Conservation (phyloP, 2,329 filamentous ascomycete genomes). For the Chaetomium globosum region DNA sequence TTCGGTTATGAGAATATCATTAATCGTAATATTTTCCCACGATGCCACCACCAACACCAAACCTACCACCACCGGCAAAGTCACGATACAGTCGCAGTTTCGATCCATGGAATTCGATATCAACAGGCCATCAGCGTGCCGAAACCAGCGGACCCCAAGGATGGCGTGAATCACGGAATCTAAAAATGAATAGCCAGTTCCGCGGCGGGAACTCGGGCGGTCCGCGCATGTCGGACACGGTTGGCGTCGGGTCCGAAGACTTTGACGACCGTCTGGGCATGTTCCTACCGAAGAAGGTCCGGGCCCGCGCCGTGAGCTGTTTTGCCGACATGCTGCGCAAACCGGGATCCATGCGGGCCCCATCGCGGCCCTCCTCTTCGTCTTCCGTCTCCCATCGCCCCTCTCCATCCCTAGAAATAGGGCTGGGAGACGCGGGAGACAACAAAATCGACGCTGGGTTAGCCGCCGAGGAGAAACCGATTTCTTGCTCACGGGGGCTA, state of each 20-base stretch:
- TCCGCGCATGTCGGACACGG: constrained; percentile 63
- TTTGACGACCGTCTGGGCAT: constrained; percentile 51
- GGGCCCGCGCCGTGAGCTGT: constrained; percentile 47
- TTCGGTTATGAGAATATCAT: neutral
- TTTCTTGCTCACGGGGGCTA: constrained; percentile 20
- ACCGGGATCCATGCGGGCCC: constrained; percentile 48
- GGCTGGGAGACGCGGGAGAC: neutral
- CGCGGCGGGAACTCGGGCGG: constrained; percentile 59
- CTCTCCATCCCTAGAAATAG: neutral
- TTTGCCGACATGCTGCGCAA: constrained; percentile 58
- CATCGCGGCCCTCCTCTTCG: constrained; percentile 22
- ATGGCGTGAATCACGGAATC: constrained; percentile 71
- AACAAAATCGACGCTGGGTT: neutral
- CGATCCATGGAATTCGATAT: constrained; percentile 72
- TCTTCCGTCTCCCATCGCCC: neutral
- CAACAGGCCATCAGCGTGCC: constrained; percentile 77
- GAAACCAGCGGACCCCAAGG: constrained; percentile 66
- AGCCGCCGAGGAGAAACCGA: constrained; percentile 19
- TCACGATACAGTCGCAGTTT: constrained; percentile 53
- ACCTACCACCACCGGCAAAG: constrained; percentile 41
- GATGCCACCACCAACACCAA: constrained; percentile 36
- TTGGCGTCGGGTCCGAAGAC: constrained; percentile 64
- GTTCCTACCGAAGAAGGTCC: constrained; percentile 49
- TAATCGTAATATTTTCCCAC: neutral
- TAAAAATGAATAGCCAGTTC: constrained; percentile 73